phyloP scores from a whole-genome alignment of 2,329 filamentous ascomycete genomes.

The Penicillium sp. region DNA sequence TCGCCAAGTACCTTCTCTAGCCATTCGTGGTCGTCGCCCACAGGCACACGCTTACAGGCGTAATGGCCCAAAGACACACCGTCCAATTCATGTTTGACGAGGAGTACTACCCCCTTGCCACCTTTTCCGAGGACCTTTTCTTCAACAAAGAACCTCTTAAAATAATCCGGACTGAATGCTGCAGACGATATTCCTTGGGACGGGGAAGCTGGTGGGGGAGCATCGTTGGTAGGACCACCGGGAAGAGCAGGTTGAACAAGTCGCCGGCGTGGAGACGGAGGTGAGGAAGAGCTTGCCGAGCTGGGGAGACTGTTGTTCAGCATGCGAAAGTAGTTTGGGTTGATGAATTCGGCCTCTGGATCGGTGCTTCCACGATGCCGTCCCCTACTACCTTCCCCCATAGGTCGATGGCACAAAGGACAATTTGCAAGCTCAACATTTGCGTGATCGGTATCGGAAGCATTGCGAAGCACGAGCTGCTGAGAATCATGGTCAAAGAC shows the following conservation, averaged over 20 bases:
- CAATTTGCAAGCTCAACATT: constrained; percentile 63
- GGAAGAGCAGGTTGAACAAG: constrained; percentile 45
- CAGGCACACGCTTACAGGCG: constrained; percentile 93
- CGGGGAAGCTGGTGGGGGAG: constrained; percentile 44
- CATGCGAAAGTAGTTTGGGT: constrained; percentile 93
- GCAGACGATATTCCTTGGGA: constrained; percentile 70
- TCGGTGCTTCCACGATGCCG: constrained; percentile 28
- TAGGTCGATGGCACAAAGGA: constrained; percentile 80
- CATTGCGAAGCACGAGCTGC: constrained; percentile 72
- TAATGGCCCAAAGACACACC: constrained; percentile 83
- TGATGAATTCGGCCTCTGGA: constrained; percentile 63
- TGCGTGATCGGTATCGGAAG: constrained; percentile 42
- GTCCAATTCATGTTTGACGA: constrained; percentile 91
- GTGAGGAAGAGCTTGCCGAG: constrained; percentile 41
- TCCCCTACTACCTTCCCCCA: constrained; percentile 47
- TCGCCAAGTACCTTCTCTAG: constrained; percentile 90
- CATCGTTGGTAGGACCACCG: constrained; percentile 43
- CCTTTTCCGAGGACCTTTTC: constrained; percentile 80
- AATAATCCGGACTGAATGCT: constrained; percentile 89
- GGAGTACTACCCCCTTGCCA: constrained; percentile 86
- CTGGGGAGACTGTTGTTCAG: constrained; percentile 58
- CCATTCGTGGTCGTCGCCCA: constrained; percentile 92
- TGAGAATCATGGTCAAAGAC: constrained; percentile 80
- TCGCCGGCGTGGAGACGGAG: constrained; percentile 48
- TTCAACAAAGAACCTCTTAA: constrained; percentile 86